These are phyloP conservation scores for Rhizoctonia solani DNA, from an alignment of 1,284 basidiomycete species.

Conservation along the genomic window DNA sequence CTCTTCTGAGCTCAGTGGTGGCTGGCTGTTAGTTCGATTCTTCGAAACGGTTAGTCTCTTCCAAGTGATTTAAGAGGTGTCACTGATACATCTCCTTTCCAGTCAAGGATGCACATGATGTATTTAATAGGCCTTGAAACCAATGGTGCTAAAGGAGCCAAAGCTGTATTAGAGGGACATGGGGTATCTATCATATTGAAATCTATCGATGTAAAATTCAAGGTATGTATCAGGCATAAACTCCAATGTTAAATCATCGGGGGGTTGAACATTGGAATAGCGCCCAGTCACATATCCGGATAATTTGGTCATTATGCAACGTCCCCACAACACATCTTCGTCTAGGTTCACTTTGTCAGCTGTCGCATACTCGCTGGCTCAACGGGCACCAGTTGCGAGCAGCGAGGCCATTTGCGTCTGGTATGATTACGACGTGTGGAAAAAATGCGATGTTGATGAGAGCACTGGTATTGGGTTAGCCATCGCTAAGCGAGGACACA, in stretches of 20 bases:
- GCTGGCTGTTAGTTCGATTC: conserved; percentile 9
- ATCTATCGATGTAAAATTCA: conserved; percentile 35
- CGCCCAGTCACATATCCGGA: conserved; percentile 37
- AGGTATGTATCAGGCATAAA: conserved; percentile 1
- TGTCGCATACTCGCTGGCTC: conserved; percentile 33
- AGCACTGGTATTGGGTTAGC: conserved; percentile 6
- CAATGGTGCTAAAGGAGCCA: conserved; percentile 9
- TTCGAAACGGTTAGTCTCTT: conserved; percentile 33
- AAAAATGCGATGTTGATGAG: conserved; percentile 31
- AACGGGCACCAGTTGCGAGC: conserved; percentile 31
- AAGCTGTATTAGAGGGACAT: conserved; percentile 30
- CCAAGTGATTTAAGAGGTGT: neutral
- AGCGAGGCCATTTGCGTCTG: conserved; percentile 36
- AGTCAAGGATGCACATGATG: conserved; percentile 34
- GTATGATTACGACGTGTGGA: conserved; percentile 37
- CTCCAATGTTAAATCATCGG: neutral
- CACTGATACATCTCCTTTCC: neutral
- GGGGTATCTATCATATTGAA: conserved; percentile 38
- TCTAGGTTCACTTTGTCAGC: conserved; percentile 33
- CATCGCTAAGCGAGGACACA: conserved; percentile 13
- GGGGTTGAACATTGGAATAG: conserved; percentile 11
- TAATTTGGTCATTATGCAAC: conserved; percentile 36
- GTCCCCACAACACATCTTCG: conserved; percentile 28
- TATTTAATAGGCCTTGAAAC: conserved; percentile 26
- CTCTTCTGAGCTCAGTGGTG: neutral